Base-by-base conservation (phyloP, 2,329 filamentous ascomycete genomes). In the Fusarium sacchari region DNA sequence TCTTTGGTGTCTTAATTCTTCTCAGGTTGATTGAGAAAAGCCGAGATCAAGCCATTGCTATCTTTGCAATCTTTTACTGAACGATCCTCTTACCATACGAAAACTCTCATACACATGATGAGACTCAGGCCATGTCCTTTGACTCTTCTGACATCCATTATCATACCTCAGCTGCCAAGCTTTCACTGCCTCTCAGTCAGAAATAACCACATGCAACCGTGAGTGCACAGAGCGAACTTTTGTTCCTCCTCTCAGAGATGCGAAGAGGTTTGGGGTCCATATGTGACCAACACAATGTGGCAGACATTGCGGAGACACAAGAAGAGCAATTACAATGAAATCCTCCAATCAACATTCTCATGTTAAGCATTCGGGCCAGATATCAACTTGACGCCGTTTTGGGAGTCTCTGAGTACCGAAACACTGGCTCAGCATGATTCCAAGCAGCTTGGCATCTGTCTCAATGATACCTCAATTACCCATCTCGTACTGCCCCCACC, bases 401-500 rank as follows among this genome's bases (percentile, higher is more conserved):
- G 42, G 32, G 40, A 13, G 24, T 9, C 58, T 46, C 34, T 63
- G 28, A 43, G 52, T 67, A 61, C 67, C 68, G 58, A 69, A 56
- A 47, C 46, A 39, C 30, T 72, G 59, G 58, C 46, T 74, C 67
- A 60, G 50, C 28, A n/a, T 52, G 40, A 64, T 26, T 36, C 42
- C 34, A 47, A 44, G 39, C 30, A 68, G 20, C 60, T 57, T 71
- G 56, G 56, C 56, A 64, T 59, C 42, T 59, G 26, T 56, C 42
- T 73, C 44, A n/a, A 49, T 70, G 43, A 59, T 53, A 61, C 64
- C 30, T 24, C 53, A 32, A 40, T 40, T 39, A 34, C 44, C 46
- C 58, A 28, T 64, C 69, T 72, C 37, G 24, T 46, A 39, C 58
- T 22, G 53, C 67, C 67, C 71, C 71, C 61, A 62, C 61, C 24